Base-by-base conservation (phyloP, 2,329 filamentous ascomycete genomes). In the Neonectria faginata region DNA sequence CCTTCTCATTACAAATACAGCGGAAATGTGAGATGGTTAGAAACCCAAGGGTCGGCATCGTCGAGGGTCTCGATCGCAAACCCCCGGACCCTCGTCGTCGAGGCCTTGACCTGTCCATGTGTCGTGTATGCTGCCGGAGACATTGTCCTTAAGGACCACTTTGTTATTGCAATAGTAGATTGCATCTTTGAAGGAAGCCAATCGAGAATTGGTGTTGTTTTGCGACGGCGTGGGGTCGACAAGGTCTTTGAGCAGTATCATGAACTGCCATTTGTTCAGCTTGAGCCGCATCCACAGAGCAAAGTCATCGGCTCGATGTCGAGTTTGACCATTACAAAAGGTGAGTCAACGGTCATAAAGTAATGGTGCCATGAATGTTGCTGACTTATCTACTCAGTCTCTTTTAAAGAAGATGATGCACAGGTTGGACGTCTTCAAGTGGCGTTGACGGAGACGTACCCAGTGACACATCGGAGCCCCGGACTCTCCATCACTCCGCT, bases 101-200 rank as follows among this genome's bases (percentile, higher is more conserved):
- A 65, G 27, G 53, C 55, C 3, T 56, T 64, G 50, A 50, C 33
- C 10, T 64, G 61, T 29, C 61, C 61, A n/a, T 64, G 61, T 18
- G 52, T 54, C 16, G 61, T 59, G 22, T 59, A 64, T 29, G 52
- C 61, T 9, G 61, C 50, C 11, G 61, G 61, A 39, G 61, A 64
- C 14, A 59, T 55, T 31, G 27, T 57, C 14, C 36, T 55, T 33
- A 22, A 55, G 25, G 61, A 58, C 18, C 47, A 53, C 6, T 64
- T 64, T 56, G 50, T 39, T 11, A 33, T 64, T 64, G 61, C 61
- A 31, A 64, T 64, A 45, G 33, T 64, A 20, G 61, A 64, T 22
- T 64, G 61, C 56, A 50, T 55, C 9, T 50, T 59, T 25, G 61
- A 64, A 16, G 52, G 50, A 5, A 58, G 44, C 9, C 61, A 59